Percentiles rank a stretch among this genome's conserved stretches.
Evolutionary conservation across 2,329 filamentous ascomycete genomes (phyloP).

Genomic region (Lithohypha guttulata): DNA sequence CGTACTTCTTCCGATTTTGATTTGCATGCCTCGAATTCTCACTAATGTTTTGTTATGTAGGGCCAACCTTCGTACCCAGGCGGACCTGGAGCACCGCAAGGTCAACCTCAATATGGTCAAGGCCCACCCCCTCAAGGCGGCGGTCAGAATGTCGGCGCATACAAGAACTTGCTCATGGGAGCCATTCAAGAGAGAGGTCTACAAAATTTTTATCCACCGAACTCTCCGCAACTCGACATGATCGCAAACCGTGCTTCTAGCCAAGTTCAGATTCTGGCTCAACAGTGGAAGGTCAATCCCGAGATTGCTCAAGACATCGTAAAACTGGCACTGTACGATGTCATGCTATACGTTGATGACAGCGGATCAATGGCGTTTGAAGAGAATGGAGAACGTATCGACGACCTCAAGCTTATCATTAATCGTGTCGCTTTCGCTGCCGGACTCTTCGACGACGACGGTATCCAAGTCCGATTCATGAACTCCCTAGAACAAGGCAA

Average conservation of each 20-base stretch:
- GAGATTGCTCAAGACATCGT: slow-evolving; percentile 55
- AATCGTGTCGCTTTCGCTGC: slow-evolving; percentile 53
- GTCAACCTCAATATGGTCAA: slow-evolving; percentile 21
- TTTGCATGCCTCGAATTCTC: slow-evolving; percentile 26
- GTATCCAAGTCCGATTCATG: slow-evolving; percentile 60
- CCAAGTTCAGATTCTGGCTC: slow-evolving; percentile 46
- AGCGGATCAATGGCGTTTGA: slow-evolving; percentile 61
- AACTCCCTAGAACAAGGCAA: slow-evolving; percentile 47
- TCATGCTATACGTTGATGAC: slow-evolving; percentile 56
- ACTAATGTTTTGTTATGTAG: slow-evolving; percentile 23
- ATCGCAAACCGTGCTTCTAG: slow-evolving; percentile 40
- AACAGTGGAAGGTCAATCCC: slow-evolving; percentile 46
- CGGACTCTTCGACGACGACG: slow-evolving; percentile 59
- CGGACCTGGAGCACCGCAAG: slow-evolving; percentile 21
- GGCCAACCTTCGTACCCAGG: slow-evolving; percentile 19
- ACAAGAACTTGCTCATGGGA: slow-evolving; percentile 45
- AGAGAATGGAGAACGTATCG: slow-evolving; percentile 55
- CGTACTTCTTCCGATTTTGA: slow-evolving; percentile 19
- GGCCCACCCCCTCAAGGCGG: slow-evolving; percentile 30
- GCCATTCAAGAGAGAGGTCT: slow-evolving; percentile 52
- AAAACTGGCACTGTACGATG: slow-evolving; percentile 51
- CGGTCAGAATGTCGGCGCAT: slow-evolving; percentile 42
- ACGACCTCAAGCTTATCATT: slow-evolving; percentile 55
- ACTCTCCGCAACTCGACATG: slow-evolving; percentile 40
- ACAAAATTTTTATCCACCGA: slow-evolving; percentile 48